phyloP scores from a whole-genome alignment of 2,329 filamentous ascomycete species.

The Colletotrichum acutatum region DNA sequence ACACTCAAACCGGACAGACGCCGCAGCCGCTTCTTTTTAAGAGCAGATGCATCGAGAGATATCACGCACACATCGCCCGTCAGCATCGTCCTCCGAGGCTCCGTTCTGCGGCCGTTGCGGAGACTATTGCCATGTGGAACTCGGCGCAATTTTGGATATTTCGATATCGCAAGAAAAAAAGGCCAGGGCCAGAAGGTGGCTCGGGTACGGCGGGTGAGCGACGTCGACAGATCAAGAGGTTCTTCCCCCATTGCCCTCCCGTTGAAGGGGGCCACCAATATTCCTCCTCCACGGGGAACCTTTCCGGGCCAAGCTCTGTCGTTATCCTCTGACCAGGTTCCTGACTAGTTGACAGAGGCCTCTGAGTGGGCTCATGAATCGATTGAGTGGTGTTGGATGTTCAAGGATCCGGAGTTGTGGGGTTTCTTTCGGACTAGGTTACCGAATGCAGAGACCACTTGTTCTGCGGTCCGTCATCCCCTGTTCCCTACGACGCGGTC shows the following conservation, averaged over 20 bases:
- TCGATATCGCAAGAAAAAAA: neutral
- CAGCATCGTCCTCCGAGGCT: neutral
- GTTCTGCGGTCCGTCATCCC: neutral
- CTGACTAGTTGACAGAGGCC: neutral
- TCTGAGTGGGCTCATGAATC: neutral
- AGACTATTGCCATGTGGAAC: neutral
- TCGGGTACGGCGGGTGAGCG: neutral
- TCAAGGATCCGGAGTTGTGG: constrained; percentile 1
- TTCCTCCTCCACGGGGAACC: neutral
- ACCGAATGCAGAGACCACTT: constrained; percentile 4
- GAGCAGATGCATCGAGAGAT: neutral
- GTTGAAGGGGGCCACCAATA: neutral
- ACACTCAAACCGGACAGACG: neutral
- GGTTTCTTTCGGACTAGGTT: neutral
- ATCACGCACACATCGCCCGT: neutral
- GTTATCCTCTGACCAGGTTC: neutral
- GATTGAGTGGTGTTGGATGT: neutral
- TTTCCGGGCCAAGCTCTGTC: neutral
- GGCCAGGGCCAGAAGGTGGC: neutral
- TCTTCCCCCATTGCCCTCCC: neutral
- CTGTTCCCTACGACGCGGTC: neutral
- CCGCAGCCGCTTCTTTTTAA: neutral
- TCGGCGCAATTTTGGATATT: neutral
- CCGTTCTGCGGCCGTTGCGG: neutral
- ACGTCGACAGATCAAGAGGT: neutral